These are phyloP conservation scores for Parietichytrium sp. DNA, from an alignment of 108 stramenopile genomes.

Conservation along the genomic window DNA sequence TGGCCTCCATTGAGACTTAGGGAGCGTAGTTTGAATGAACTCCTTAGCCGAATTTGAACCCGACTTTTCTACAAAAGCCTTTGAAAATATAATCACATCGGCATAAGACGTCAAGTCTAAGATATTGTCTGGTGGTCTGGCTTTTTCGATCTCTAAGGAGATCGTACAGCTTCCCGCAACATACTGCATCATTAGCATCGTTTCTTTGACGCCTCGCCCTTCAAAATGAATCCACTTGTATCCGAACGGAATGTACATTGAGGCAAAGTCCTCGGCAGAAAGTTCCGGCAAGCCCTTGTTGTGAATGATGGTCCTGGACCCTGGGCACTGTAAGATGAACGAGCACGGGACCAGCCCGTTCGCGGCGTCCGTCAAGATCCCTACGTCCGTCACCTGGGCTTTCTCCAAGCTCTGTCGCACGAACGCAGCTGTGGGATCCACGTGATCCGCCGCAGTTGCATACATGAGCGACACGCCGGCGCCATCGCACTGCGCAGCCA, in stretches of 20 bases:
- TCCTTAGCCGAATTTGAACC: not conserved
- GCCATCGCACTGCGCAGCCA: not conserved
- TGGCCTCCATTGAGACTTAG: not conserved
- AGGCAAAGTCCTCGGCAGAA: not conserved
- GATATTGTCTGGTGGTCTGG: not conserved
- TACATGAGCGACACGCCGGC: not conserved
- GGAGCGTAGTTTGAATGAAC: not conserved
- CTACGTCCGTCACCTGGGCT: not conserved
- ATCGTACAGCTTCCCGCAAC: not conserved
- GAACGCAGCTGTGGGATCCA: not conserved
- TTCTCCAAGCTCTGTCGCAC: not conserved
- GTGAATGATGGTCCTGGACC: constrained; percentile 22
- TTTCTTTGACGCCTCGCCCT: not conserved
- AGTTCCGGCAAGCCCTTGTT: not conserved
- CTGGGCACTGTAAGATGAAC: constrained; percentile 27
- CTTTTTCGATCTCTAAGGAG: constrained; percentile 18
- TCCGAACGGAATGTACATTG: not conserved
- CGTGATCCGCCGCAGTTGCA: not conserved
- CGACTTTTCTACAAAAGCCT: not conserved
- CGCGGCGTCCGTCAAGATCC: not conserved
- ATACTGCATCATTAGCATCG: not conserved
- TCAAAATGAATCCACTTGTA: constrained; percentile 29
- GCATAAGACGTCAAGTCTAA: not conserved
- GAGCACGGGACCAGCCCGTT: constrained; percentile 5
- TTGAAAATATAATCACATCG: constrained; percentile 16